Base-by-base conservation (phyloP, 257 asterid species). In the Solanum ahanhuiri region DNA sequence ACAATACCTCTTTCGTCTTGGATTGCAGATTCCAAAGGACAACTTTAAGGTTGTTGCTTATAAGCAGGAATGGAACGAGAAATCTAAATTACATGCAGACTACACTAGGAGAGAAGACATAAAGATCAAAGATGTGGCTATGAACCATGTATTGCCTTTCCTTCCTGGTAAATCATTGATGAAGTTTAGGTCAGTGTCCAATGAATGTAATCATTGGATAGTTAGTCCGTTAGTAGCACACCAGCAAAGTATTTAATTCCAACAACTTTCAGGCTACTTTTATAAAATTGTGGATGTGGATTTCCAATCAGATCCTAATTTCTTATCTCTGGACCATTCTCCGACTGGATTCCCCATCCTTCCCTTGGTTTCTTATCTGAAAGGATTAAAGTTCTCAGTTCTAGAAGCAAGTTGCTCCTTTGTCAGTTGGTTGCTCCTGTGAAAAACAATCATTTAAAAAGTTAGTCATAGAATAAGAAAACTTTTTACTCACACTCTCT, bases 101-200 rank as follows among this genome's bases (percentile, higher is more conserved):
- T 35, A 6, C 39, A 35, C 39, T 35, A 35, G 9, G 39, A 35
- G 2, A 35, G 39, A 35, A 35, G 8, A 35, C 39, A 35, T 35
- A 0, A 9, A 34, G 7, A 35, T 35, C 39, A 86, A 89, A 72
- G 87, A 87, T 28, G 25, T 85, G 3, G 91, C 87, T 3, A 88
- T 82, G 18, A 77, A 70, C 0, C 64, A 34, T 73, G 83, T 88
- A 73, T 90, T 93, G 45, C 92, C 90, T 25, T 82, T 76, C 35
- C 94, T 91, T 33, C 93, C 94, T 11, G 91, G 93, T 2, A 93
- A 91, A 86, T 4, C 89, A 85, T 91, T 91, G 0, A 3, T 25
- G 34, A 76, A 82, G 51, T 93, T 91, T 91, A 51, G 34, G 51
- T 25, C 86, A 3, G 94, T 91, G 23, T 90, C 93, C 7, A 90